A percentile compares a stretch with the other conserved stretches of the same genome.
Conservation (phyloP, 768 basidiomycete species). For the Austroboletus eburneus region DNA sequence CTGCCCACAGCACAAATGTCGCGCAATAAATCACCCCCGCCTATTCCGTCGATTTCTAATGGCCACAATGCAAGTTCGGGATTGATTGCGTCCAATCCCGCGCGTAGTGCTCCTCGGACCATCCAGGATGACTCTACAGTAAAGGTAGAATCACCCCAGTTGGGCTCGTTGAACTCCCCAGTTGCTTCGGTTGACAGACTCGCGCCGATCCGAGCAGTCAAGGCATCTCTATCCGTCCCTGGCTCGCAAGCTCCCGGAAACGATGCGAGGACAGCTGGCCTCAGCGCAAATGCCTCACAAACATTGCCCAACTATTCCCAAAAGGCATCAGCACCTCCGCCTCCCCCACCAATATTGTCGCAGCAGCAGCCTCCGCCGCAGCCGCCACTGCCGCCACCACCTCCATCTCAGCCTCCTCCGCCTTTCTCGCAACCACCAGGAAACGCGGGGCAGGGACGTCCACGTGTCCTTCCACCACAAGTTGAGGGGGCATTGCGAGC, state of each 20-base stretch:
- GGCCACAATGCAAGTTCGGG: background rate
- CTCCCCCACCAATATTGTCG: background rate
- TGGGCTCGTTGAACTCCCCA: conserved; percentile 8
- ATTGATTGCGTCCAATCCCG: background rate
- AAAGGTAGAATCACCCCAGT: conserved; percentile 19
- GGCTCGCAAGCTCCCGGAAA: conserved; percentile 14
- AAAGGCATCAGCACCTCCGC: background rate
- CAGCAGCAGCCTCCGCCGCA: background rate
- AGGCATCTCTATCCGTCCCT: conserved; percentile 22
- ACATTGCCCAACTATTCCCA: background rate
- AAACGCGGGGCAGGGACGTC: conserved; percentile 3
- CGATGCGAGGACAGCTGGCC: too few relatives aligned
- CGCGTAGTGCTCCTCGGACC: background rate
- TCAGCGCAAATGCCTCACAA: background rate
- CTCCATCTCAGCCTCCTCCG: background rate
- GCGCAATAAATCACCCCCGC: background rate
- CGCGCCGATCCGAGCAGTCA: conserved; percentile 32
- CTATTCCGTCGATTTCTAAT: background rate
- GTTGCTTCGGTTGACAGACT: conserved; percentile 20
- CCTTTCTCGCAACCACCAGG: background rate
- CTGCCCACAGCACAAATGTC: background rate
- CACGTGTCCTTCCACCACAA: background rate
- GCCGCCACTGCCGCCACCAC: background rate
- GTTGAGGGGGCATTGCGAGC: conserved; percentile 15
- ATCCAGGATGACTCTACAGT: conserved; percentile 10